These are phyloP conservation scores for Mycena vulgaris DNA, from an alignment of 768 basidiomycete genomes.

Conservation along the genomic window DNA sequence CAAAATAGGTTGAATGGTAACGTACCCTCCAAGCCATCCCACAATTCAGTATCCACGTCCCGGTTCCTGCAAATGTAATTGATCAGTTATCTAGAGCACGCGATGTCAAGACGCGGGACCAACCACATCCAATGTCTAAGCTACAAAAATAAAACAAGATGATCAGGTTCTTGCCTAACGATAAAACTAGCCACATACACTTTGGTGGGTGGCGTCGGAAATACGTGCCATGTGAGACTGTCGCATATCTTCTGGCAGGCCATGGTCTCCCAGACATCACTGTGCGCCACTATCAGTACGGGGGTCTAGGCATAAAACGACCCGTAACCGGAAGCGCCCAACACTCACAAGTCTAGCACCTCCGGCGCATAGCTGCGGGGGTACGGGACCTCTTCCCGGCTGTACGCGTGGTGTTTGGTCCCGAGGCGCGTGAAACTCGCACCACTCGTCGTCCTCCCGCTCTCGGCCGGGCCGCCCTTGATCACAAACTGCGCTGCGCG, in stretches of 20 bases:
- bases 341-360: slow-evolving; percentile 77
- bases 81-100: not conserved
- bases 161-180: slow-evolving; percentile 4
- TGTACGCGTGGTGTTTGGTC: slow-evolving; percentile 72
- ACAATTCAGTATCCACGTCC: slow-evolving; percentile 79
- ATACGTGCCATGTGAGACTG: slow-evolving; percentile 77
- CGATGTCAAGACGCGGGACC: slow-evolving; percentile 41
- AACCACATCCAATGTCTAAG: slow-evolving; percentile 83
- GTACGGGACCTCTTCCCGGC: slow-evolving; percentile 71
- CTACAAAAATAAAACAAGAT: slow-evolving; percentile 49
- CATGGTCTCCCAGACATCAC: slow-evolving; percentile 79
- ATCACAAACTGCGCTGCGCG: slow-evolving; percentile 70
- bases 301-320: no score
- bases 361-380: slow-evolving; percentile 76
- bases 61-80: slow-evolving; percentile 64
- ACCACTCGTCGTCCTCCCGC: slow-evolving; percentile 43
- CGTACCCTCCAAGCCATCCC: slow-evolving; percentile 76
- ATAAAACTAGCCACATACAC: slow-evolving; percentile 61
- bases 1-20: slow-evolving; percentile 39
- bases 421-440: slow-evolving; percentile 44
- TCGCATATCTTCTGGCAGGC: slow-evolving; percentile 68
- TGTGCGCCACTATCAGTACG: slow-evolving; percentile 46
- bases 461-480: slow-evolving; percentile 58
- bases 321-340: not conserved
- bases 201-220: slow-evolving; percentile 70